Evolutionary conservation across 2,329 filamentous ascomycete genomes (phyloP).

Genomic region (Boeremia lycopersici): DNA sequence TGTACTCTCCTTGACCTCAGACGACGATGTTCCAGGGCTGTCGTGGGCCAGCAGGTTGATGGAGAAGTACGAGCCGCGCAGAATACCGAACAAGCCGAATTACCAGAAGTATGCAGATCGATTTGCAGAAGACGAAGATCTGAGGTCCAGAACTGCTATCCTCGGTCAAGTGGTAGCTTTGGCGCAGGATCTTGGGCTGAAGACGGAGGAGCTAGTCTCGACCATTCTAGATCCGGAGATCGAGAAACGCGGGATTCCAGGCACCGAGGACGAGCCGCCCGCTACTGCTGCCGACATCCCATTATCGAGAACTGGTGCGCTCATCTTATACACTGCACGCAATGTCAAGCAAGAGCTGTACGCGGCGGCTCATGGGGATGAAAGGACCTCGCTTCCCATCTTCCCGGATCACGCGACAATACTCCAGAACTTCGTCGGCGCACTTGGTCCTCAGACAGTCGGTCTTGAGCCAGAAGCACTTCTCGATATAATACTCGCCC

Average conservation of each 20-base stretch:
- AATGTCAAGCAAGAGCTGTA: slow-evolving; percentile 58
- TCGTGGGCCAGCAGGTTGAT: slow-evolving; percentile 64
- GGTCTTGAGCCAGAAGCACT: slow-evolving; percentile 56
- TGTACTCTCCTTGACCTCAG: slow-evolving; percentile 58
- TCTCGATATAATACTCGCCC: slow-evolving; percentile 59
- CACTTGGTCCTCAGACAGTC: slow-evolving; percentile 42
- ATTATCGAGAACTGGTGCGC: slow-evolving; percentile 60
- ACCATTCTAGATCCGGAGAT: slow-evolving; percentile 50
- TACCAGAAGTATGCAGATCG: slow-evolving; percentile 66
- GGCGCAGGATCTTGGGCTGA: slow-evolving; percentile 62
- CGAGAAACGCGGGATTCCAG: slow-evolving; percentile 50
- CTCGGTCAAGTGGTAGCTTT: slow-evolving; percentile 76
- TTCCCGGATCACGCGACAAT: slow-evolving; percentile 61
- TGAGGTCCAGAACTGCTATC: slow-evolving; percentile 67
- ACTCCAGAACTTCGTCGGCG: slow-evolving; percentile 58
- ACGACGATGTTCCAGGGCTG: slow-evolving; percentile 56
- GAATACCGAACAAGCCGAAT: slow-evolving; percentile 61
- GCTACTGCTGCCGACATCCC: slow-evolving; percentile 59
- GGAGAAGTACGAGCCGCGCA: slow-evolving; percentile 71
- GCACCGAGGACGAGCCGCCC: slow-evolving; percentile 62
- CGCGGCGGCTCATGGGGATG: slow-evolving; percentile 44
- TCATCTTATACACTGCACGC: slow-evolving; percentile 61
- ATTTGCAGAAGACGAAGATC: slow-evolving; percentile 67
- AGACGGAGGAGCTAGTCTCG: slow-evolving; percentile 54
- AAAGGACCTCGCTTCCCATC: slow-evolving; percentile 50